phyloP scores from a whole-genome alignment of 805 yeast genomes.

The Ogataea salicorniae region DNA sequence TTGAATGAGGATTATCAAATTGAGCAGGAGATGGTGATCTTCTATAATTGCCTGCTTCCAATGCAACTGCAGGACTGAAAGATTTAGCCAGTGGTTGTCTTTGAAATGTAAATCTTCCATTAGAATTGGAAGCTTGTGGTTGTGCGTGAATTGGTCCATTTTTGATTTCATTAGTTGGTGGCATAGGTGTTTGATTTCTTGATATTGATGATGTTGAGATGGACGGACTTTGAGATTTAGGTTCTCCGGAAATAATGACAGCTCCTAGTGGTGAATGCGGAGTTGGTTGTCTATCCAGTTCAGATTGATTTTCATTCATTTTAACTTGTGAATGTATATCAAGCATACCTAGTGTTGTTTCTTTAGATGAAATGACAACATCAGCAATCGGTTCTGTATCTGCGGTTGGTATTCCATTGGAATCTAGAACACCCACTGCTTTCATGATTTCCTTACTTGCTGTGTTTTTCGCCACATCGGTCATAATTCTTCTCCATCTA shows the following conservation, averaged over 20 bases:
- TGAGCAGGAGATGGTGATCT: slow-evolving; percentile 10
- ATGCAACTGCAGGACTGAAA: slow-evolving; percentile 4
- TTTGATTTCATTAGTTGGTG: not conserved
- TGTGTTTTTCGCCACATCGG: slow-evolving; percentile 64
- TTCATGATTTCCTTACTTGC: slow-evolving; percentile 50
- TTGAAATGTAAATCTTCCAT: slow-evolving; percentile 10
- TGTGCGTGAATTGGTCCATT: not conserved
- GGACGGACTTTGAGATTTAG: too few relatives aligned
- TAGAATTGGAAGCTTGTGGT: not conserved
- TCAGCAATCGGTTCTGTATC: not conserved
- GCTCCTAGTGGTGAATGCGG: too few relatives aligned
- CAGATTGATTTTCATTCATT: not conserved
- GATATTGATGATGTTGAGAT: not conserved
- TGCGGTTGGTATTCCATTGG: slow-evolving; percentile 1
- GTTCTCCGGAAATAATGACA: too few relatives aligned
- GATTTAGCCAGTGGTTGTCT: slow-evolving; percentile 16
- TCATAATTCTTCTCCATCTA: slow-evolving; percentile 84
- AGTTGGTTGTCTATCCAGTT: not conserved
- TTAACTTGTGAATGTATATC: not conserved
- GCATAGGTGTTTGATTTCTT: not conserved
- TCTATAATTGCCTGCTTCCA: slow-evolving; percentile 4
- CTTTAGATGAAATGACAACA: not conserved
- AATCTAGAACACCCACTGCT: slow-evolving; percentile 45
- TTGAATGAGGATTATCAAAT: not conserved
- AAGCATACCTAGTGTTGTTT: too few relatives aligned